phyloP scores from a whole-genome alignment of 768 basidiomycete species.

The Tulasnella sp. region DNA sequence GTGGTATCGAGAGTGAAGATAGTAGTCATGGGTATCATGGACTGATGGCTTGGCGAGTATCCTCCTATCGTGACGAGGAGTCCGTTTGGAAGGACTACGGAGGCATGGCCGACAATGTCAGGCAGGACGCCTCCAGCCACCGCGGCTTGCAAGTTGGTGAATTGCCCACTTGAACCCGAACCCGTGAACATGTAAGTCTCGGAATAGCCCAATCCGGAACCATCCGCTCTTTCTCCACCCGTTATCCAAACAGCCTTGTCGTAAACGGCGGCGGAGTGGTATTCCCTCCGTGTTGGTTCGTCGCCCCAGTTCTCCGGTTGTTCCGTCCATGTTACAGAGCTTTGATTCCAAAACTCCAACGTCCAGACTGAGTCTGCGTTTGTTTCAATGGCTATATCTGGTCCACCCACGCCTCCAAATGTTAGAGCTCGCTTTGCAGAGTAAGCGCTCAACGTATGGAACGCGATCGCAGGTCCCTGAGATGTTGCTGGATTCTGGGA shows the following conservation, averaged over 20 bases:
- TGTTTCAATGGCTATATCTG: slow-evolving; percentile 43
- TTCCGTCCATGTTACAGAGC: slow-evolving; percentile 38
- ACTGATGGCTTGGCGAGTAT: slow-evolving; percentile 32
- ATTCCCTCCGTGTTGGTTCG: slow-evolving; percentile 69
- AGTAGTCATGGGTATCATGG: slow-evolving; percentile 48
- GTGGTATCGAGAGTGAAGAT: slow-evolving; percentile 61
- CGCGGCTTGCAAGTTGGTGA: slow-evolving; percentile 47
- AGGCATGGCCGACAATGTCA: slow-evolving; percentile 63
- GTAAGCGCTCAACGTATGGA: slow-evolving; percentile 71
- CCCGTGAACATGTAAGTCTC: slow-evolving; percentile 54
- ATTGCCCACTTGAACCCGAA: slow-evolving; percentile 39
- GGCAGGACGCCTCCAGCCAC: slow-evolving; percentile 43
- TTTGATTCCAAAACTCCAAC: slow-evolving; percentile 32
- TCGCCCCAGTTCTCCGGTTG: slow-evolving; percentile 48
- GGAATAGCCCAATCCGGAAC: slow-evolving; percentile 53
- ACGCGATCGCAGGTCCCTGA: slow-evolving; percentile 59
- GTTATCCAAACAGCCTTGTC: slow-evolving; percentile 57
- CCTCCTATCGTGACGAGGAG: slow-evolving; percentile 71
- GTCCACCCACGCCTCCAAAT: slow-evolving; percentile 70
- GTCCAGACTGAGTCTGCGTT: slow-evolving; percentile 56
- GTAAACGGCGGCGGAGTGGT: slow-evolving; percentile 49
- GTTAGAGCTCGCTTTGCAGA: slow-evolving; percentile 47
- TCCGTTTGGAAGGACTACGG: slow-evolving; percentile 61
- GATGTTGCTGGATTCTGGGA: slow-evolving; percentile 39
- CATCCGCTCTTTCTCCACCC: slow-evolving; percentile 79